A percentile compares a stretch with the other conserved stretches of the same genome.
Evolutionary conservation across 306 rosid genomes (phyloP).

Genomic region (Medicago ruthenica): DNA sequence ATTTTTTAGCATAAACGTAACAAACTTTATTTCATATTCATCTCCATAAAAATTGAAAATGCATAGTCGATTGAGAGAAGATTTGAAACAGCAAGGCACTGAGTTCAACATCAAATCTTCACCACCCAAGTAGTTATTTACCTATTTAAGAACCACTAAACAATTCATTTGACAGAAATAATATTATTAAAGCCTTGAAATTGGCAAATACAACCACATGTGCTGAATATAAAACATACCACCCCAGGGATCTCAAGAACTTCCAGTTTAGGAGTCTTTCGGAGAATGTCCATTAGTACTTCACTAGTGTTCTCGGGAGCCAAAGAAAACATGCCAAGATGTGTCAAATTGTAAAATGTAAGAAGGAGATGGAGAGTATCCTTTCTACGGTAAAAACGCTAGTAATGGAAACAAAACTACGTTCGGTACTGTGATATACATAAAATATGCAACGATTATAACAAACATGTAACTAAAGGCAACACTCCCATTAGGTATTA

Average conservation of each 20-base stretch:
- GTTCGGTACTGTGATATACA: neutral
- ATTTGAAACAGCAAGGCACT: constrained; percentile 34
- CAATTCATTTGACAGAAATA: neutral
- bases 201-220: neutral
- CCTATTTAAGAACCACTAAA: constrained; percentile 20
- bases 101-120: constrained; percentile 20
- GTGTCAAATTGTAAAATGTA: constrained; percentile 34
- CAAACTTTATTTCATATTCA: constrained; percentile 19
- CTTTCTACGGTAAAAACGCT: neutral
- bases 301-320: neutral
- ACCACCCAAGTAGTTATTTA: constrained; percentile 19
- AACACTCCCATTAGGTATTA: neutral
- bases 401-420: neutral
- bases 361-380: neutral
- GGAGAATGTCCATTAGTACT: constrained; percentile 36
- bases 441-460: neutral
- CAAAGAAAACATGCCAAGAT: neutral
- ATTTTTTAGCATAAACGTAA: constrained; percentile 22
- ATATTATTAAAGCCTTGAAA: constrained; percentile 3
- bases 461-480: neutral
- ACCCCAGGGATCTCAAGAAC: constrained; percentile 11
- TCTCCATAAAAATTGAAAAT: constrained; percentile 16
- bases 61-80: constrained; percentile 20
- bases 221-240: constrained; percentile 17
- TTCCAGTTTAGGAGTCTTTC: constrained; percentile 35